Percentiles rank a stretch among this genome's conserved stretches.
These are phyloP conservation scores for Metschnikowia lunata DNA, from an alignment of 805 yeast genomes.

Conservation along the genomic window DNA sequence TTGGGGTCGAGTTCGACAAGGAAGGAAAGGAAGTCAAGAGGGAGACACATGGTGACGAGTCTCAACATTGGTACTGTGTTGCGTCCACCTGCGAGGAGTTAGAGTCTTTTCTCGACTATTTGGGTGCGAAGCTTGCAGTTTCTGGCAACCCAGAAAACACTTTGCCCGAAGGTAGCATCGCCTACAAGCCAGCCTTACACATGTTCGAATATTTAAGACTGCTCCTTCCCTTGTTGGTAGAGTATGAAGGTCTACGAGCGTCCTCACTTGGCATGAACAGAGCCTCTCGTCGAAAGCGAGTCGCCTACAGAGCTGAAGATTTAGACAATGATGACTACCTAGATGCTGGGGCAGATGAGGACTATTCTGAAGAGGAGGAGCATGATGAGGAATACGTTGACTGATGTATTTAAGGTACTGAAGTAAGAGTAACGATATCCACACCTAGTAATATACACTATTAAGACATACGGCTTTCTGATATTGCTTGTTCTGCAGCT, in stretches of 20 bases:
- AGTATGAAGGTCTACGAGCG: constrained; percentile 10
- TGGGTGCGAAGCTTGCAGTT: constrained; percentile 22
- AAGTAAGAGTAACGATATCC: background rate
- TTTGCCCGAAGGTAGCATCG: constrained; percentile 18
- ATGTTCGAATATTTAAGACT: constrained; percentile 28
- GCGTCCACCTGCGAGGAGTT: constrained; percentile 31
- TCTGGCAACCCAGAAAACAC: constrained; percentile 1
- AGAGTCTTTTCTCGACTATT: constrained; percentile 21
- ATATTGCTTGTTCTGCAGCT: too few relatives aligned
- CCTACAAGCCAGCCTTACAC: constrained; percentile 26
- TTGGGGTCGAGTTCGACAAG: constrained; percentile 34
- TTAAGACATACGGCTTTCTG: too few relatives aligned
- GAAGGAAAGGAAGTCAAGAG: constrained; percentile 26
- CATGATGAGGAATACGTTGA: constrained; percentile 13
- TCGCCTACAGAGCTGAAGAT: constrained; percentile 10
- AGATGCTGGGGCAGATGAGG: constrained; percentile 11
- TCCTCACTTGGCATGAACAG: constrained; percentile 5
- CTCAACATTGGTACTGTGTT: constrained; percentile 31
- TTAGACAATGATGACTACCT: constrained; percentile 1
- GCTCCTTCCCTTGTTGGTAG: constrained; percentile 24
- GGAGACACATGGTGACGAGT: constrained; percentile 9
- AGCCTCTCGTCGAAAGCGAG: constrained; percentile 14
- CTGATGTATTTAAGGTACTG: background rate
- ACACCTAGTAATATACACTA: too few relatives aligned
- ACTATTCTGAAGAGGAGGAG: constrained; percentile 12